Base-by-base conservation (phyloP, 1,284 basidiomycete genomes). In the Cryptococcus sp. region DNA sequence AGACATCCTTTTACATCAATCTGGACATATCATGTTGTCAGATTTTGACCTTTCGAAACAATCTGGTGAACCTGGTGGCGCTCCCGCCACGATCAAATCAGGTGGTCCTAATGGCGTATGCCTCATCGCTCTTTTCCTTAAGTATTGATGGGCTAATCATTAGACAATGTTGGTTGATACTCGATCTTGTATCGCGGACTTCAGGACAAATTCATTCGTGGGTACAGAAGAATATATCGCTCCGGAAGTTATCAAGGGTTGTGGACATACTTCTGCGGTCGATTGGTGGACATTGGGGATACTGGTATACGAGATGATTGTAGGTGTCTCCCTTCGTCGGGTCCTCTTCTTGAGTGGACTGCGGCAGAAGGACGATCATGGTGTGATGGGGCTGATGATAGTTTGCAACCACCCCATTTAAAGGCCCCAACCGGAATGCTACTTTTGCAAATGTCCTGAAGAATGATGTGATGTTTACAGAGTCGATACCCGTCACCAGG, bases 281-380 rank as follows among this genome's bases (percentile, higher is more conserved):
- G 96, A 99, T 77, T 98, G 94, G 94, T 98, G 91, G 96, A 98
- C 94, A 31, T 79, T 97, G 47, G 96, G 96, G 37, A 98, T 99
- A 66, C 82, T 99, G 66, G 91, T 98, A 66, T 97, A 94, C 78
- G 96, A 99, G 79, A 98, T 98, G 96, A 96, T 98, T 76, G 91
- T 93, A 79, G n/a, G n/a, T 81, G 90, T 86, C 14, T 16, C 55
- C 58, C 37, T n/a, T n/a, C n/a, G n/a, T n/a, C n/a, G n/a, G n/a
- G n/a, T 39, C n/a, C 23, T 25, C 3, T 37, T 19, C n/a, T n/a
- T n/a, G n/a, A n/a, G n/a, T n/a, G n/a, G n/a, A n/a, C n/a, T n/a
- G n/a, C n/a, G n/a, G n/a, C n/a, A n/a, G 34, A 23, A 23, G 14
- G 24, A 9, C 16, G 19, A 22, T 36, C 41, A 23, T 21, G 46